A percentile compares a stretch with the other conserved stretches of the same genome.
These are phyloP conservation scores for Huntiella moniliformis DNA, from an alignment of 2,329 filamentous ascomycete species.

Conservation along the genomic window DNA sequence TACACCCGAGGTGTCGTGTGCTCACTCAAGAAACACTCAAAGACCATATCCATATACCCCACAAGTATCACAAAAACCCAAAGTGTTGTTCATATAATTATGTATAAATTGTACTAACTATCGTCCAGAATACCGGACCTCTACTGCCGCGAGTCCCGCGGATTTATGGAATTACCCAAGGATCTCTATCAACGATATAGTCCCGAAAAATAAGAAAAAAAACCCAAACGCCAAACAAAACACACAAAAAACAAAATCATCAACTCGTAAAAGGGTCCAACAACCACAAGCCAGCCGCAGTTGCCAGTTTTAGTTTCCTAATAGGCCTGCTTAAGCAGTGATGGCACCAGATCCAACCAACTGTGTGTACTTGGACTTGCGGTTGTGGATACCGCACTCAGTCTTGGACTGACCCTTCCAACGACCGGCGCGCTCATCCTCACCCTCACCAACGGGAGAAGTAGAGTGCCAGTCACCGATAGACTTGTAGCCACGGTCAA, in stretches of 20 bases:
- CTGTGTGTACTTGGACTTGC: conserved; percentile 78
- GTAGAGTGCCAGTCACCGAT: conserved; percentile 98
- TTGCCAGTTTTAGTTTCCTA: neutral
- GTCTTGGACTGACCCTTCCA: conserved; percentile 96
- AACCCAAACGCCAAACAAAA: conserved; percentile 1
- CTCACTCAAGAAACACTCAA: too few species aligned
- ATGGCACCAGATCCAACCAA: conserved; percentile 20
- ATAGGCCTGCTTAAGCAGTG: neutral
- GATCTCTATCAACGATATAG: neutral
- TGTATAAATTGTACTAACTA: too few species aligned
- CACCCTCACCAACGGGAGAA: conserved; percentile 68
- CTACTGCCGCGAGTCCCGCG: too few species aligned
- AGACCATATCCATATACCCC: too few species aligned
- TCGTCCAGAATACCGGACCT: too few species aligned
- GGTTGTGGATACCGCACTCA: conserved; percentile 98
- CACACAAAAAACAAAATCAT: conserved; percentile 5
- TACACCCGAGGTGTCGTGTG: too few species aligned
- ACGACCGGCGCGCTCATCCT: conserved; percentile 87
- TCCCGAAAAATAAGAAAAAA: neutral
- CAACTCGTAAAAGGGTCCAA: conserved; percentile 1
- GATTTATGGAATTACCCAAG: too few species aligned
- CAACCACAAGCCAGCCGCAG: neutral
- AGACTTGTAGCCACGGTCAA: conserved; percentile 93
- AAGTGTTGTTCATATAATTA: too few species aligned
- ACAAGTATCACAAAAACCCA: too few species aligned